A percentile compares a stretch with the other conserved stretches of the same genome.
Evolutionary conservation across 306 rosid species (phyloP).

Genomic region (Prinsepia uniflora): DNA sequence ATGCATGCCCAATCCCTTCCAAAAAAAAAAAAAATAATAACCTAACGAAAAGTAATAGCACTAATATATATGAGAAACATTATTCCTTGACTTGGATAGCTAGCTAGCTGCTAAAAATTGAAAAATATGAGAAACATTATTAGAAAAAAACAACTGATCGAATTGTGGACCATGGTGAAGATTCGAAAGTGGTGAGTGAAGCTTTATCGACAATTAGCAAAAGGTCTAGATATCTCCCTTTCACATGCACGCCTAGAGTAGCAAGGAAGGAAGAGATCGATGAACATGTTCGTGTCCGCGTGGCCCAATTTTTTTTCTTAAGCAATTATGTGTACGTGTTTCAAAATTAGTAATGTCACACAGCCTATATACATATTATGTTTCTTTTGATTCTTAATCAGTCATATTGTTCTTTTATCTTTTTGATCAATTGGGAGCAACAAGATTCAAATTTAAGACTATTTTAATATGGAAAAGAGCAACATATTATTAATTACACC

Average conservation of each 20-base stretch:
- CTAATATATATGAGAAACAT: too few relatives aligned
- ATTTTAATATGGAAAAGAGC: too few relatives aligned
- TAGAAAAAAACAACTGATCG: too few relatives aligned
- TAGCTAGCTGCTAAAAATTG: background rate
- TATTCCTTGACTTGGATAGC: too few relatives aligned
- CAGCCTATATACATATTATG: background rate
- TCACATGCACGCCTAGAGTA: constrained; percentile 54
- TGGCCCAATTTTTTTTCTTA: background rate
- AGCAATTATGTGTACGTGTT: background rate
- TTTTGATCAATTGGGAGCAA: too few relatives aligned
- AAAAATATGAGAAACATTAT: background rate
- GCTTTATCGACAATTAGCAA: constrained; percentile 82
- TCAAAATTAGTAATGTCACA: background rate
- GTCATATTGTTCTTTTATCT: too few relatives aligned
- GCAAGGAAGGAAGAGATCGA: constrained; percentile 12
- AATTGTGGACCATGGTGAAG: constrained; percentile 36
- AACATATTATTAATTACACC: too few relatives aligned
- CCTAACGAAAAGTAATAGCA: too few relatives aligned
- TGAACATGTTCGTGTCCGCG: constrained; percentile 15
- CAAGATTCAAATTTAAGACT: too few relatives aligned
- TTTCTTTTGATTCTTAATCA: background rate
- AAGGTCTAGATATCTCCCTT: constrained; percentile 46
- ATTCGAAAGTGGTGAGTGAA: constrained; percentile 55
- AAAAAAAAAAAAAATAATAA: too few relatives aligned
- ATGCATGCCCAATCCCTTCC: too few relatives aligned